Base-by-base conservation (phyloP, 1,139 yeast species). In the Saccharomyces uvarum region DNA sequence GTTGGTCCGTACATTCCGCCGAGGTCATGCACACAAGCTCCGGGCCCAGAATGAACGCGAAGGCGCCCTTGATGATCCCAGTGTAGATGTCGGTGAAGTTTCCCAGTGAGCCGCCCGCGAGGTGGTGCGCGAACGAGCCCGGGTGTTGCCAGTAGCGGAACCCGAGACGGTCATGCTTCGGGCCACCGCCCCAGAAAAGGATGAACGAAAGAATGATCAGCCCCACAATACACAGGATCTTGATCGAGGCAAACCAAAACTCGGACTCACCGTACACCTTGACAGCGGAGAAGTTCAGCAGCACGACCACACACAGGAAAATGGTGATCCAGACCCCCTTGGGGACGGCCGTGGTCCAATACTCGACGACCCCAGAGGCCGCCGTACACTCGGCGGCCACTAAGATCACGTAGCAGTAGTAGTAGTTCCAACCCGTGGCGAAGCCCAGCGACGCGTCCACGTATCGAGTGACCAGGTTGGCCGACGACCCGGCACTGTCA, bases 141-240 rank as follows among this genome's bases (percentile, higher is more conserved):
- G 83, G 84, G 54, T 78, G 68, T 57, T 79, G 75, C 89, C 89
- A 84, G 67, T 80, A 84, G 57, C 83, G 77, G 74, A 84, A 84
- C 1, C 90, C 90, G 63, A 82, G 78, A 5, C 81, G 81, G 65
- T 83, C 85, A 57, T 76, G 80, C 54, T 75, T 66, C 38, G 90
- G 89, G 67, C 86, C 87, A 38, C 95, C 96, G 42, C 96, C 96
- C 64, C 84, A 83, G 89, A 87, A 86, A 27, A 88, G 77, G 57
- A 88, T 70, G 59, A 88, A 80, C 0, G 91, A 84, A 71, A 87
- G 83, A 47, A 85, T 68, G 55, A 88, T 79, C 53, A 88, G 77
- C 0, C 93, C 96, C 49, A 84, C 67, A 57, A 88, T 85, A 56
- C 88, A 75, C 5, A 86, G 60, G 46, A 88, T 80, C 67, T 88